Evolutionary conservation across 192 early-diverging fungal genomes (phyloP), one percentile per base, ranked within the genome.

Genomic region (Podila clonocystis): DNA sequence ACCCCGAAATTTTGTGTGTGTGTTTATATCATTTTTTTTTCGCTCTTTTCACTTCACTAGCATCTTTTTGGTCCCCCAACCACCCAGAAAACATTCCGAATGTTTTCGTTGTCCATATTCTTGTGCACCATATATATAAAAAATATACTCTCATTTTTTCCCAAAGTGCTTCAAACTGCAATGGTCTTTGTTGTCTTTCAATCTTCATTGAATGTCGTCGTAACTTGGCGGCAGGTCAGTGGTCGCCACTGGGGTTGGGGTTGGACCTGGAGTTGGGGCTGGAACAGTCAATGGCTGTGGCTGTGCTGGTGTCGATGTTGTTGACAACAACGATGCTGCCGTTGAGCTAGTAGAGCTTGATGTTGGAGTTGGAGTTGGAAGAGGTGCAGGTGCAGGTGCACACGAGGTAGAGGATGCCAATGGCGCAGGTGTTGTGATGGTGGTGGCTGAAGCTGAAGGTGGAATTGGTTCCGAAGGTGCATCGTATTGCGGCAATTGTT

Each of bases 161-260:
- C 41, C 36, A 38, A 38, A 38, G 5, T 8, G 36, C 36, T 38
- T 38, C 36, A 2, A 31, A 31, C 5, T 4, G 36, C 2, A 6
- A 38, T 38, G 1, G 36, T 45, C 15, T 45, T 15, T 45, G 17
- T 45, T 45, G 41, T 17, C 41, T 2, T 45, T 9, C 0, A 6
- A 45, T 26, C 29, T 33, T 61, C 61, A 72, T 8, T 61, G 62
- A 11, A 72, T 38, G 19, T 72, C 70, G 41, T 80, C 70, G 55
- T 80, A 80, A 30, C 67, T 64, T 48, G 77, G 77, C 17, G 77
- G 77, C 38, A 80, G 33, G 28, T 80, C 77, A 4, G 59, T 66
- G 31, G 57, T 5, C 15, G 31, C 31, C 38, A 17, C 61, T 58
- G 62, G 5, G 31, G 67, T 33, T 69, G 67, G 0, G 67, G 67